Evolutionary conservation across 73 alveolate genomes (phyloP).

Genomic region (Symbiodinium natans): DNA sequence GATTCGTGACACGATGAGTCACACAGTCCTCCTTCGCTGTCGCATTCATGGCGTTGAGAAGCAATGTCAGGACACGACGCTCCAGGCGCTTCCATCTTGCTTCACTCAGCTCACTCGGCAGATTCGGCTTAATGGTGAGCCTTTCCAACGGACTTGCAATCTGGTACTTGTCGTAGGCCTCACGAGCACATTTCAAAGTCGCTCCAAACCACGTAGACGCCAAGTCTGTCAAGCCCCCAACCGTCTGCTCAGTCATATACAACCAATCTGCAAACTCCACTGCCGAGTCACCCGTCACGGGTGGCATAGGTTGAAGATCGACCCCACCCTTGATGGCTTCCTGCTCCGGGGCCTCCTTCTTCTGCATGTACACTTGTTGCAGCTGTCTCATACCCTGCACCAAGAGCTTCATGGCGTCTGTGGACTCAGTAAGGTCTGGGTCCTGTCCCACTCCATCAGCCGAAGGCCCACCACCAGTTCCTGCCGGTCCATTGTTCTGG

Average conservation of each 20-base stretch:
- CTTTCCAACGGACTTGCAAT: neutral
- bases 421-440: too few relatives aligned
- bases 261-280: neutral
- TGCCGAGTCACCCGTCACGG: neutral
- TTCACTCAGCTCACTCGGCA: neutral
- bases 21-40: neutral
- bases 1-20: neutral
- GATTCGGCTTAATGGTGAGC: neutral
- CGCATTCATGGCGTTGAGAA: neutral
- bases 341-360: too few relatives aligned
- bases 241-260: neutral
- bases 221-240: neutral
- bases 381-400: too few relatives aligned
- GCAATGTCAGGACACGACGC: neutral
- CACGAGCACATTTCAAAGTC: neutral
- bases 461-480: too few relatives aligned
- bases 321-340: too few relatives aligned
- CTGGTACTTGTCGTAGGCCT: neutral
- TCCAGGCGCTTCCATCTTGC: neutral
- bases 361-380: too few relatives aligned
- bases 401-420: too few relatives aligned
- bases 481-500: too few relatives aligned
- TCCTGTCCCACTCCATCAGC: too few relatives aligned
- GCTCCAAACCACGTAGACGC: neutral
- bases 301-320: too few relatives aligned